Evolutionary conservation across 768 basidiomycete species (phyloP), one percentile per base, ranked within the genome.

Genomic region (Amanita muscaria): DNA sequence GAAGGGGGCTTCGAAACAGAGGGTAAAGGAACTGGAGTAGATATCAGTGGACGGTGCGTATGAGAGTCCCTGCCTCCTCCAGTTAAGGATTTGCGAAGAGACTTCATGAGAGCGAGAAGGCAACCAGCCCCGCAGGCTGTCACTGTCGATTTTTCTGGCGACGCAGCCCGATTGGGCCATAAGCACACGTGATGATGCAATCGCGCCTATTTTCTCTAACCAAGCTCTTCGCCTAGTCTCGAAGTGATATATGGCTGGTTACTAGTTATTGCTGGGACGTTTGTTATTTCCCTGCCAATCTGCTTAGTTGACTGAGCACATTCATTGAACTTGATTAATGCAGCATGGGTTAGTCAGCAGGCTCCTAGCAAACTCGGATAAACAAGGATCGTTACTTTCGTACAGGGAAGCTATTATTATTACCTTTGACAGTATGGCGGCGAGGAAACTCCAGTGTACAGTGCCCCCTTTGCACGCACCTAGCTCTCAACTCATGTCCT

Each of bases 361-460:
- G 8, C n/a, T 29, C 27, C 27, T 12, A 29, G 27, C 27, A 29
- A 29, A 29, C 12, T 6, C 7, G 27, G 27, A 29, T 50, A 61
- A 64, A 60, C 58, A 63, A 50, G 52, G 42, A 46, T 57, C 27
- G 27, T 12, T 12, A 29, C n/a, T n/a, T n/a, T n/a, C n/a, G n/a
- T n/a, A 56, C 41, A 51, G 51, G 44, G 19, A 39, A 43, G 14
- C 35, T 18, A n/a, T 30, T 40, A 38, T 47, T 30, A 15, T 36
- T 40, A 46, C 47, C 45, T 46, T 36, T 46, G 49, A 31, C 59
- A 66, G 61, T 63, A 92, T 92, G 89, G 89, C 89, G 51, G 87
- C 87, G 56, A 67, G 89, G 65, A 92, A 92, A 69, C 75, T 92
- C 50, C 89, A 92, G 74, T 82, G 89, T 89, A 53, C 47, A 70